A percentile compares a stretch with the other conserved stretches of the same genome.
phyloP scores from a whole-genome alignment of 192 early-diverging fungal species.

The Linnemannia hyalina region DNA sequence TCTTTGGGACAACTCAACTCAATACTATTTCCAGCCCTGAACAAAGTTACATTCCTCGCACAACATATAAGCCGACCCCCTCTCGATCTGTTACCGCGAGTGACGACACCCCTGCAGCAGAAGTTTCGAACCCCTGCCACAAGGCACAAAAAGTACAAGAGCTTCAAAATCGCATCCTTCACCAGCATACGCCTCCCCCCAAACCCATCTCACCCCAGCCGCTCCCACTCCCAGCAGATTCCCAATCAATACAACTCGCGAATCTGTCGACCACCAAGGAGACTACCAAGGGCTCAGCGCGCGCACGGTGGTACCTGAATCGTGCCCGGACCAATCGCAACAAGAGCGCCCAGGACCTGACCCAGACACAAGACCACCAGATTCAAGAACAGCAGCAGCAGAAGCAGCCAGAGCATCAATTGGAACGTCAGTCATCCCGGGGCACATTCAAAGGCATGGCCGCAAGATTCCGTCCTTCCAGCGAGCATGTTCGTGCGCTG shows the following conservation, averaged over 20 bases:
- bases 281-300: background rate
- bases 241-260: background rate
- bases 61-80: background rate
- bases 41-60: background rate
- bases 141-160: background rate
- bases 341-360: background rate
- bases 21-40: background rate
- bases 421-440: conserved; percentile 3
- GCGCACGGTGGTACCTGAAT: background rate
- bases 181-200: no score
- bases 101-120: background rate
- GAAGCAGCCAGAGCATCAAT: background rate
- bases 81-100: background rate
- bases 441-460: background rate
- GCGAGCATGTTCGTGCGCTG: background rate
- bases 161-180: no score
- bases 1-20: no score
- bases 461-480: background rate
- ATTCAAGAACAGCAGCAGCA: background rate
- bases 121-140: background rate
- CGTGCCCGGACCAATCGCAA: background rate
- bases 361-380: background rate
- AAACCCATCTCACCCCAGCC: no score
- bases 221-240: no score
- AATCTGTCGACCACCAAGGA: background rate